Percentiles rank a stretch among this genome's conserved stretches.
These are phyloP conservation scores for Cyclostephanos tholiformis DNA, from an alignment of 108 stramenopile genomes.

Conservation along the genomic window DNA sequence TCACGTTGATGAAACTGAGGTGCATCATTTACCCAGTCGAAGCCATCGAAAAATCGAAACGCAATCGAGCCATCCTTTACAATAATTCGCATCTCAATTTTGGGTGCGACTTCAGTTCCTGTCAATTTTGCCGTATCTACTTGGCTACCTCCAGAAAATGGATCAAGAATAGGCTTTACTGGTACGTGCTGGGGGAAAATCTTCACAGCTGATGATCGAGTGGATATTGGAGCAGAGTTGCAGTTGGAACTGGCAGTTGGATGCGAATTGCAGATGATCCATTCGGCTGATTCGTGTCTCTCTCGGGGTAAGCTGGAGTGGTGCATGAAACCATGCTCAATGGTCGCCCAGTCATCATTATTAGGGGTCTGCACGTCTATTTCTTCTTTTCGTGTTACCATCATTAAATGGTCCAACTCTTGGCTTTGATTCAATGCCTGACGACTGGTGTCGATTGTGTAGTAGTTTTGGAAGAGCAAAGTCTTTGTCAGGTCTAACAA, in stretches of 20 bases:
- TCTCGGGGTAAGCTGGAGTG: slow-evolving; percentile 60
- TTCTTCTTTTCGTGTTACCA: background rate
- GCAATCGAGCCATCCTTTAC: slow-evolving; percentile 63
- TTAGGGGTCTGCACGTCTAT: slow-evolving; percentile 19
- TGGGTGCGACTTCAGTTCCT: slow-evolving; percentile 45
- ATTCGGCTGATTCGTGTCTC: slow-evolving; percentile 68
- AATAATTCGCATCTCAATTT: slow-evolving; percentile 56
- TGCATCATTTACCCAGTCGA: slow-evolving; percentile 66
- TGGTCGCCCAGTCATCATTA: slow-evolving; percentile 80
- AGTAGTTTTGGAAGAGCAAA: slow-evolving; percentile 53
- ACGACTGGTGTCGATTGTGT: slow-evolving; percentile 40
- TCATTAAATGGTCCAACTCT: background rate
- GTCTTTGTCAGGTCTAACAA: slow-evolving; percentile 39
- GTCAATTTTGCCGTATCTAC: slow-evolving; percentile 60
- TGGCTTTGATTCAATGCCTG: background rate
- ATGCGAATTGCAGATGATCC: slow-evolving; percentile 44
- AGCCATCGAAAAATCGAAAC: slow-evolving; percentile 80
- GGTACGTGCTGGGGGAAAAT: slow-evolving; percentile 77
- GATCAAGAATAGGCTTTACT: slow-evolving; percentile 57
- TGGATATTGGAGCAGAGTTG: background rate
- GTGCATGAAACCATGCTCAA: slow-evolving; percentile 58
- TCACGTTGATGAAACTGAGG: slow-evolving; percentile 4
- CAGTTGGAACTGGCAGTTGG: background rate
- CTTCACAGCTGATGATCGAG: slow-evolving; percentile 17
- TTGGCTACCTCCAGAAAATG: slow-evolving; percentile 54